Percentiles rank a stretch among this genome's conserved stretches.
phyloP scores from a whole-genome alignment of 2,329 filamentous ascomycete species.

The Pleoardoris graminearum region DNA sequence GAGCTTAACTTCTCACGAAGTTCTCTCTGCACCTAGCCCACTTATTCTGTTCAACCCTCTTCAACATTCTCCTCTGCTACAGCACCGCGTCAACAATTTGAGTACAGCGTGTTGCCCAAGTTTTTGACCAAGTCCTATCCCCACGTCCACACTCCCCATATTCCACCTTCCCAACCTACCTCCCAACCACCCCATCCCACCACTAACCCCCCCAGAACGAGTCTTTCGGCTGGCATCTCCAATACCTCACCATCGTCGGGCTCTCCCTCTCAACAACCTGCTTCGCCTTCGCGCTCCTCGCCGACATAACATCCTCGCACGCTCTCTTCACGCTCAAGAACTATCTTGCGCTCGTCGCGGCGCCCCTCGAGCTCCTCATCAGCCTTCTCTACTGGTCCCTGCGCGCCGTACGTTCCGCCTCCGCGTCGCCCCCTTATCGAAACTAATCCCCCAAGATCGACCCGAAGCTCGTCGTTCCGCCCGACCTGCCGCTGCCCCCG shows the following conservation, averaged over 20 bases:
- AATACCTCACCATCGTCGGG: constrained; percentile 76
- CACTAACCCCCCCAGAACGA: constrained; percentile 46
- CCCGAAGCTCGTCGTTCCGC: constrained; percentile 14
- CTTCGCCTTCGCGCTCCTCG: constrained; percentile 64
- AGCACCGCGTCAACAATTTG: no score
- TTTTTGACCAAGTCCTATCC: no score
- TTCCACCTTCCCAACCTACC: neutral
- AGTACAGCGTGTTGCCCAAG: no score
- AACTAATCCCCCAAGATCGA: constrained; percentile 25
- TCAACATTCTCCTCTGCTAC: no score
- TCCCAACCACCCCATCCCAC: neutral
- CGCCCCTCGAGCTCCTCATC: constrained; percentile 73
- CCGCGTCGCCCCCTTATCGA: neutral
- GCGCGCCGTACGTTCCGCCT: constrained; percentile 43
- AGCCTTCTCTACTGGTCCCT: constrained; percentile 74
- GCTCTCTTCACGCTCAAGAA: constrained; percentile 70
- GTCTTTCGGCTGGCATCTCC: constrained; percentile 69
- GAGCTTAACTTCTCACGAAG: no score
- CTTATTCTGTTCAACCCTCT: neutral
- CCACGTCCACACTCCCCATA: no score
- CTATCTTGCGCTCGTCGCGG: constrained; percentile 63
- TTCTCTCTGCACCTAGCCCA: no score
- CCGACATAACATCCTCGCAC: constrained; percentile 64
- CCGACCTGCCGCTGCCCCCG: constrained; percentile 33
- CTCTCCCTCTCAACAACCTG: constrained; percentile 63